Conservation (phyloP, 176 grass and related monocot species). For the Otatea glauca region DNA sequence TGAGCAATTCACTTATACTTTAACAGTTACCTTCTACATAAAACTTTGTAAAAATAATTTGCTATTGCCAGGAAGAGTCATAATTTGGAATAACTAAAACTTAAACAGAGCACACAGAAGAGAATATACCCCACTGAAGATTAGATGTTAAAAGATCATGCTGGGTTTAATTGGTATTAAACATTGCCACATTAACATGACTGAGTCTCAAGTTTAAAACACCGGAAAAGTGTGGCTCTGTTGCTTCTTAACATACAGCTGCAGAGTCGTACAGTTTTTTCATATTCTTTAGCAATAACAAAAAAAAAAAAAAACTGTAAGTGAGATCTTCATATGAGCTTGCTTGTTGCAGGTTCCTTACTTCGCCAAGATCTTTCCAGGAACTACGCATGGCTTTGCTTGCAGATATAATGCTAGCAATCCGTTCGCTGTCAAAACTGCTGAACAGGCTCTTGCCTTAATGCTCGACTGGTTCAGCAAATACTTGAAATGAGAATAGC, state of each 20-base stretch:
- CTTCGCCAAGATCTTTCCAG: conserved; percentile 37
- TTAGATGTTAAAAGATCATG: neutral
- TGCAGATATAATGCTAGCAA: conserved; percentile 32
- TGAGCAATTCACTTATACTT: too few relatives aligned
- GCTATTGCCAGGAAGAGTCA: neutral
- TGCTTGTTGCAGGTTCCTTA: conserved; percentile 39
- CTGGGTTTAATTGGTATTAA: neutral
- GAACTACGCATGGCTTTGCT: conserved; percentile 32
- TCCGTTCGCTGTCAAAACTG: conserved; percentile 36
- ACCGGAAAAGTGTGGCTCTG: neutral
- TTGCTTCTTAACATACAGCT: neutral
- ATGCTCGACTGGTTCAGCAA: conserved; percentile 48
- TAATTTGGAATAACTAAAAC: neutral
- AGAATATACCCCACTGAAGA: neutral
- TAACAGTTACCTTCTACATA: neutral
- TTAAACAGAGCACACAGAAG: neutral
- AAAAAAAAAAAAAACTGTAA: too few relatives aligned
- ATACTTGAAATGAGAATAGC: conserved; percentile 25
- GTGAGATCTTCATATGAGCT: neutral
- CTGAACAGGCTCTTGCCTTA: neutral
- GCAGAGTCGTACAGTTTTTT: neutral
- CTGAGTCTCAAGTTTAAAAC: neutral
- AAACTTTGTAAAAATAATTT: neutral
- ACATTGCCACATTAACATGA: neutral
- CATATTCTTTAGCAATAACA: too few relatives aligned